phyloP scores from a whole-genome alignment of 2,329 filamentous ascomycete species.

The Aspergillus versicolor region DNA sequence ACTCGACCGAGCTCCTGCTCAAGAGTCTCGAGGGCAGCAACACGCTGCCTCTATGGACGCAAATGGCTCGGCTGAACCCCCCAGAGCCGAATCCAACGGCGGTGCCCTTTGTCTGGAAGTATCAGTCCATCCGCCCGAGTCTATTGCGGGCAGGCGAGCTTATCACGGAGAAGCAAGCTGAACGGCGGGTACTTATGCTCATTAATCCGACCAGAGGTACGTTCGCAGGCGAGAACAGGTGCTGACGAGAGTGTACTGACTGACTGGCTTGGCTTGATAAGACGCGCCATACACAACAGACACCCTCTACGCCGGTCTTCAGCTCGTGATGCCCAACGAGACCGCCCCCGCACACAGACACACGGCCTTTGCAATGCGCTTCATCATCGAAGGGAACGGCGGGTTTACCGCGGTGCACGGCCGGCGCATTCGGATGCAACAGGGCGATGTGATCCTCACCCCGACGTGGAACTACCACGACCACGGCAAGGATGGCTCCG shows the following conservation, averaged over 20 bases:
- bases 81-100: constrained; percentile 47
- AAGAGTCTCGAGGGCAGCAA: constrained; percentile 23
- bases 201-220: constrained; percentile 38
- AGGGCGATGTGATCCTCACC: constrained; percentile 58
- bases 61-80: constrained; percentile 51
- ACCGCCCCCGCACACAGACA: constrained; percentile 57
- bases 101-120: constrained; percentile 40
- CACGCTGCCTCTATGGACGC: constrained; percentile 47
- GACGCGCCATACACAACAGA: constrained; percentile 58
- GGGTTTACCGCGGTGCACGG: constrained; percentile 60
- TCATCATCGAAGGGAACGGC: constrained; percentile 55
- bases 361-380: constrained; percentile 57
- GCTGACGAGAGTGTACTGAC: too few relatives aligned
- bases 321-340: constrained; percentile 58
- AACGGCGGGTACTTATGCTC: constrained; percentile 43
- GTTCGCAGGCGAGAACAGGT: too few relatives aligned
- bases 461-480: constrained; percentile 62
- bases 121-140: constrained; percentile 35
- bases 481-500: constrained; percentile 57
- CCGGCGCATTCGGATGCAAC: constrained; percentile 50
- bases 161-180: constrained; percentile 38
- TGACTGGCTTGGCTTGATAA: too few relatives aligned
- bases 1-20: constrained; percentile 17
- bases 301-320: constrained; percentile 58
- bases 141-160: constrained; percentile 38